Conservation (phyloP, 495 filamentous ascomycete species). For the Talaromyces proteolyticus region DNA sequence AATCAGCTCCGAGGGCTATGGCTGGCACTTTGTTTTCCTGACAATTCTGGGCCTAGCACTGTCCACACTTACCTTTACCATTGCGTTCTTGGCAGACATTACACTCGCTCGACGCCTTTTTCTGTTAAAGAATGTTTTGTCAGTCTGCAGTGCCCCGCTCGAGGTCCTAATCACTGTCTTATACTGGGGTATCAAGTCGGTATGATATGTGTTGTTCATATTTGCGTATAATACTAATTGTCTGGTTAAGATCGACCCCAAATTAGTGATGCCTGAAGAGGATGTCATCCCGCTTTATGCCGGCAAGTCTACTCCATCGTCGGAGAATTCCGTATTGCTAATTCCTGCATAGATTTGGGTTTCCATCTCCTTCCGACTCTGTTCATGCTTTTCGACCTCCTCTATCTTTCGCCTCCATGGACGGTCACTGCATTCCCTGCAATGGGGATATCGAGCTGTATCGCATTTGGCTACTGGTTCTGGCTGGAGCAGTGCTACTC, state of each 20-base stretch:
- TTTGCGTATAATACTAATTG: conserved; percentile 6
- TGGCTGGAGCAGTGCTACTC: conserved; percentile 80
- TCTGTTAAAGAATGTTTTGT: conserved; percentile 65
- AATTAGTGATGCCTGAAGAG: conserved; percentile 50
- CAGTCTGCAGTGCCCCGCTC: conserved; percentile 68
- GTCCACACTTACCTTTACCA: conserved; percentile 60
- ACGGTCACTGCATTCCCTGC: conserved; percentile 56
- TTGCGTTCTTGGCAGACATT: conserved; percentile 71
- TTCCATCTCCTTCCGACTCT: conserved; percentile 77
- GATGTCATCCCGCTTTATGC: conserved; percentile 35
- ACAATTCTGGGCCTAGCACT: conserved; percentile 76
- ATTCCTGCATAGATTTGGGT: conserved; percentile 51
- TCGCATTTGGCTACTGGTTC: conserved; percentile 78
- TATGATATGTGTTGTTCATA: conserved; percentile 13
- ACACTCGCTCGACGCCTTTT: conserved; percentile 61
- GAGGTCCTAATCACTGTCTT: conserved; percentile 79
- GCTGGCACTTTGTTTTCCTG: conserved; percentile 80
- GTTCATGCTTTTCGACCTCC: conserved; percentile 62
- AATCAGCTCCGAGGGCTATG: conserved; percentile 60
- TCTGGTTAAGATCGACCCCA: conserved; percentile 53
- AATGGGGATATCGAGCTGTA: conserved; percentile 50
- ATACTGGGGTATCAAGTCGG: conserved; percentile 68
- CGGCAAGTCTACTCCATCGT: conserved; percentile 20
- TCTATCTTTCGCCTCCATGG: conserved; percentile 80
- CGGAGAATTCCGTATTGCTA: conserved; percentile 6